phyloP scores from a whole-genome alignment of 352 stramenopile species.

The Globisporangium apiculatum region DNA sequence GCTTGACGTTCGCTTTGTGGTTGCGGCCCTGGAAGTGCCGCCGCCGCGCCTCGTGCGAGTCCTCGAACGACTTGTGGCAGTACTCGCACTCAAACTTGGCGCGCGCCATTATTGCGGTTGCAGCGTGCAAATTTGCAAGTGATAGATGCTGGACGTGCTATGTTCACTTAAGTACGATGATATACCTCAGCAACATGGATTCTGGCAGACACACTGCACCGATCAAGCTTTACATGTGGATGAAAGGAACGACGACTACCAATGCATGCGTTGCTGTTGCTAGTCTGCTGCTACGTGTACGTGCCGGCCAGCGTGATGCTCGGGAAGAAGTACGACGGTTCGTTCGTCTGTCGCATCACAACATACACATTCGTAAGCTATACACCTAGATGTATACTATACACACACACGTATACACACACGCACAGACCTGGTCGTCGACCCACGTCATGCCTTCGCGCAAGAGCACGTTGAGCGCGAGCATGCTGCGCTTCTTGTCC shows the following conservation, averaged over 20 bases:
- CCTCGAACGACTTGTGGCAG: slow-evolving; percentile 77
- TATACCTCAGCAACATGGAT: no score
- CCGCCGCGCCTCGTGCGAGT: slow-evolving; percentile 62
- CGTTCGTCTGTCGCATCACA: slow-evolving; percentile 27
- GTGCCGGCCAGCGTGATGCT: slow-evolving; percentile 77
- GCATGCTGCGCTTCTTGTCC: slow-evolving; percentile 89
- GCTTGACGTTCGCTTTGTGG: slow-evolving; percentile 78
- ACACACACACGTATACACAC: neutral
- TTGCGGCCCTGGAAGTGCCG: slow-evolving; percentile 61
- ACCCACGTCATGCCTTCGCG: slow-evolving; percentile 96
- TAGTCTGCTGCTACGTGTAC: slow-evolving; percentile 39
- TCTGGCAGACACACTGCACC: neutral
- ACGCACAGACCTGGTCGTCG: slow-evolving; percentile 74
- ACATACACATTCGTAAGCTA: neutral
- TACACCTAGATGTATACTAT: neutral
- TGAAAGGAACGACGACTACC: no score
- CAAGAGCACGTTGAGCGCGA: slow-evolving; percentile 89
- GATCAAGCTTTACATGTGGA: no score
- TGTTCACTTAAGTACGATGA: no score
- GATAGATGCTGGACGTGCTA: no score
- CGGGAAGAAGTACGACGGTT: slow-evolving; percentile 81
- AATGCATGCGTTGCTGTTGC: no score
- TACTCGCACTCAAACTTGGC: slow-evolving; percentile 64
- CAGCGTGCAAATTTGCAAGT: no score
- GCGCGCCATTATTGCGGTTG: slow-evolving; percentile 30